Base-by-base conservation (phyloP, 306 rosid genomes). In the Cucumis cinereus region DNA sequence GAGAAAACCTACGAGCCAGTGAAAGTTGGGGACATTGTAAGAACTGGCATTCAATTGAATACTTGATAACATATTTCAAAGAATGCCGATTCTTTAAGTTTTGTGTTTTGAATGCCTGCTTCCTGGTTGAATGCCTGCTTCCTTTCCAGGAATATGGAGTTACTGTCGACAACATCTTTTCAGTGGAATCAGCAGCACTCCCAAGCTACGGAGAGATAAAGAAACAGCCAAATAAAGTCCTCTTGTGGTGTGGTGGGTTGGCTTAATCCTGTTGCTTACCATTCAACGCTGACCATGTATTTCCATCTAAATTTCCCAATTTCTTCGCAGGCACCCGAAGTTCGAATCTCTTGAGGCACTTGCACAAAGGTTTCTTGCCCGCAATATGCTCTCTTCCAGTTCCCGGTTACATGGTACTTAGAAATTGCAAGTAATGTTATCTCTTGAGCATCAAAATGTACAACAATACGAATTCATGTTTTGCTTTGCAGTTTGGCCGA, bases 211-310 rank as follows among this genome's bases (percentile, higher is more conserved):
- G 86, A 41, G 95, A 94, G 35, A 87, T 89, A 24, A 84, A 87
- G 78, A 91, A 87, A 77, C 59, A 84, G 12, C 98, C 95, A 23
- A 90, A 91, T 73, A 91, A 94, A 80, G 82, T 90, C 49, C 97
- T 94, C 47, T 76, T 90, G 56, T 94, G 90, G 97, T 94, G 96
- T 85, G 97, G 95, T 90, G 85, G 82, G 96, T 58, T 58, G 71
- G 40, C 24, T 28, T 41, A 16, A 6, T 56, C 74, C 20, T 2
- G 17, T 69, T 43, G 1, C 35, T 23, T 20, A 10, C 35, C 24
- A 67, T 16, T 14, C 20, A 69, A 19, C 4, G 15, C 9, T 10
- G 41, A 61, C 8, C 43, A 5, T 20, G 52, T 41, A 20, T 40
- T 41, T 41, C n/a, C 54, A 41, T 41, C 35, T 41, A 67, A 43